These are phyloP conservation scores for Olyra latifolia DNA, from an alignment of 176 grass and related monocot species.

Conservation along the genomic window DNA sequence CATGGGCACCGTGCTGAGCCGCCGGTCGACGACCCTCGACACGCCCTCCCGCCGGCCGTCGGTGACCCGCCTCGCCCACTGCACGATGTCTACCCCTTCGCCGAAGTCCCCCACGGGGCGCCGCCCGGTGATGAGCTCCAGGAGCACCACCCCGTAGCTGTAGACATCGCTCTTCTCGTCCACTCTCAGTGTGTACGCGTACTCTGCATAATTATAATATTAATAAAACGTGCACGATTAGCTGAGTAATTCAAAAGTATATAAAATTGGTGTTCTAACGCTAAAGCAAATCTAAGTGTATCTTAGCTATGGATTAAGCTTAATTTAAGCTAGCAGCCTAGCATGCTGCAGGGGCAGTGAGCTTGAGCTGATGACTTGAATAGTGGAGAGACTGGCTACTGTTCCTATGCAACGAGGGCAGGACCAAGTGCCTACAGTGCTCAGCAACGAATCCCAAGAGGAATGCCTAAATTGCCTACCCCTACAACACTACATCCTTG, in stretches of 20 bases:
- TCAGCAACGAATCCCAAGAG: conserved; percentile 54
- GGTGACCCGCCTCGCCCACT: conserved; percentile 71
- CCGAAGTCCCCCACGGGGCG: conserved; percentile 85
- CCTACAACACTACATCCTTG: background rate
- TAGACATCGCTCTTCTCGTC: conserved; percentile 97
- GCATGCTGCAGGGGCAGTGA: background rate
- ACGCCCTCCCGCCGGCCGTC: conserved; percentile 55
- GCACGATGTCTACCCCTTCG: conserved; percentile 90
- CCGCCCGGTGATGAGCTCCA: conserved; percentile 74
- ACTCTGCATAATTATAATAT: conserved; percentile 54
- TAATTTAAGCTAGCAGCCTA: background rate
- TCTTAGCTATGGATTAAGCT: background rate
- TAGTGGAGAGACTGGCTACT: conserved; percentile 9
- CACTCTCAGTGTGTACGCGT: conserved; percentile 82
- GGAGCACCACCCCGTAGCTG: conserved; percentile 83
- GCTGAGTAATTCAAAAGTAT: too few species aligned
- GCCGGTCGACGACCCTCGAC: conserved; percentile 43
- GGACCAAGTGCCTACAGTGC: conserved; percentile 22
- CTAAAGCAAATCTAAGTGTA: conserved; percentile 9
- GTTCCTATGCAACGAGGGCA: background rate
- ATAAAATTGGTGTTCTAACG: background rate
- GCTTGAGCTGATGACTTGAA: conserved; percentile 2
- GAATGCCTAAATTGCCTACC: background rate
- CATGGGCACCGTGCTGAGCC: conserved; percentile 45
- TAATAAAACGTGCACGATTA: background rate